These are phyloP conservation scores for Lipomyces spencermartinsiae DNA, from an alignment of 805 yeast species.

Conservation along the genomic window DNA sequence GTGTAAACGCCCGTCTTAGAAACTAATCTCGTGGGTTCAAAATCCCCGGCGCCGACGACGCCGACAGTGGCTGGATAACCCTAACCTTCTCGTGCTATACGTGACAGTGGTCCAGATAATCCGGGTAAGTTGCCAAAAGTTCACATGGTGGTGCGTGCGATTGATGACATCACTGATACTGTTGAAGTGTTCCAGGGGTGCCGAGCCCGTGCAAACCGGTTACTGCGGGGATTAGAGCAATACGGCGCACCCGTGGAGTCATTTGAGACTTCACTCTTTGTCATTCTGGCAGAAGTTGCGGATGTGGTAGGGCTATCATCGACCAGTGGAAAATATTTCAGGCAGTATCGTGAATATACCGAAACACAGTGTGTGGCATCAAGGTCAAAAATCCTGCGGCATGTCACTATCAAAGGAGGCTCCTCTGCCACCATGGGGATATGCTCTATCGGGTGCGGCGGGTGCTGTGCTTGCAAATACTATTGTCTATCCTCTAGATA, in stretches of 20 bases:
- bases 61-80: neutral
- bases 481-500: conserved; percentile 79
- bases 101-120: neutral
- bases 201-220: neutral
- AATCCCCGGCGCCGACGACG: neutral
- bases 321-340: neutral
- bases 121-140: neutral
- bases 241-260: too few relatives aligned
- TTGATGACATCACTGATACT: neutral
- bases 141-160: neutral
- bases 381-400: neutral
- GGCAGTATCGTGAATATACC: neutral
- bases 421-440: conserved; percentile 64
- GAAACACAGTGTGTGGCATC: neutral
- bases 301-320: neutral
- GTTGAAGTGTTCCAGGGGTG: neutral
- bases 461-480: conserved; percentile 83
- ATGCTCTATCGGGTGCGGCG: conserved; percentile 81
- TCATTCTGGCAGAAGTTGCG: neutral
- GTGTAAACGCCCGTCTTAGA: neutral
- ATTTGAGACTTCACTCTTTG: neutral
- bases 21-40: too few relatives aligned
- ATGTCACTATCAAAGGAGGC: conserved; percentile 35
- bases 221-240: neutral
- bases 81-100: too few relatives aligned